Evolutionary conservation across 345 rosid species (phyloP).

Genomic region (Euphorbia lathyris): DNA sequence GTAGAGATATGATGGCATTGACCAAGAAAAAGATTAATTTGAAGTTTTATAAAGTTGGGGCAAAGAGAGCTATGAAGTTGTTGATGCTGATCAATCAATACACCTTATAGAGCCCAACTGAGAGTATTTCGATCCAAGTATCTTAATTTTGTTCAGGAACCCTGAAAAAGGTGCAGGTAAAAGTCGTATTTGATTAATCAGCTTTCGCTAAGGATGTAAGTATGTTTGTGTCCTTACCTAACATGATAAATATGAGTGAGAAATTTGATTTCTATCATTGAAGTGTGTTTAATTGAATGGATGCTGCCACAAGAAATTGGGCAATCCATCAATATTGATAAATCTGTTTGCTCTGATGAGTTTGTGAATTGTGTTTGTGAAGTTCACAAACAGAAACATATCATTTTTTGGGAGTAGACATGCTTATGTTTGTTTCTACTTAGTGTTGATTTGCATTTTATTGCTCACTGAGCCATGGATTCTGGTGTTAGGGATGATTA

Average conservation of each 20-base stretch:
- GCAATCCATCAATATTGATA: neutral
- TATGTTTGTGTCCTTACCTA: neutral
- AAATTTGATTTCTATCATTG: too few species aligned
- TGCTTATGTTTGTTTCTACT: constrained; percentile 8
- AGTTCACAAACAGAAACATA: neutral
- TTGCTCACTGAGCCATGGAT: constrained; percentile 40
- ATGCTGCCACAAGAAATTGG: neutral
- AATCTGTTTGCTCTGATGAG: neutral
- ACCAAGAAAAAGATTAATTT: constrained; percentile 46
- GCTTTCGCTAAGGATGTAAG: constrained; percentile 35
- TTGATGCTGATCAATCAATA: constrained; percentile 55
- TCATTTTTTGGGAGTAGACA: constrained; percentile 13
- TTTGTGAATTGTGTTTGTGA: neutral
- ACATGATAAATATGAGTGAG: constrained; percentile 20
- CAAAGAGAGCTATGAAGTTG: constrained; percentile 60
- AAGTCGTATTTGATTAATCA: constrained; percentile 33
- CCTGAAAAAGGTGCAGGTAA: constrained; percentile 57
- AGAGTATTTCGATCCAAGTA: constrained; percentile 48
- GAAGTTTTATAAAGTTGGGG: constrained; percentile 60
- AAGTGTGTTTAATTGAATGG: constrained; percentile 15
- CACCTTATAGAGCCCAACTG: constrained; percentile 47
- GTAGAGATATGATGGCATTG: constrained; percentile 58
- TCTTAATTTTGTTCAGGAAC: constrained; percentile 49
- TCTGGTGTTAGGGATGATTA: constrained; percentile 38
- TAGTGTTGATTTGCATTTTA: neutral